Base-by-base conservation (phyloP, 768 basidiomycete species). In the Suillus occidentalis region DNA sequence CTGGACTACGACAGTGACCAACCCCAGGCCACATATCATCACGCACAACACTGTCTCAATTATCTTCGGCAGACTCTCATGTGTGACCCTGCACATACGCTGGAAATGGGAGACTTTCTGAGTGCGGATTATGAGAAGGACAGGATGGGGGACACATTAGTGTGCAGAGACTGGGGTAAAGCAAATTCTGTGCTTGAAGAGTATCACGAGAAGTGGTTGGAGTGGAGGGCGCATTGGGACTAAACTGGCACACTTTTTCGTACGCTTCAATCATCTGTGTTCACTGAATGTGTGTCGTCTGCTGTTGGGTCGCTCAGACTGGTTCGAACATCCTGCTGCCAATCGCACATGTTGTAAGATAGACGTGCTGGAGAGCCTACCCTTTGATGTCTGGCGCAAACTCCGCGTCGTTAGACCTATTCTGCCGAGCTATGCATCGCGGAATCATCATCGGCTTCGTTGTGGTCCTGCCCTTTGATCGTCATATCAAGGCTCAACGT, bases 61-160 rank as follows among this genome's bases (percentile, higher is more conserved):
- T 81, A 81, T 65, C 67, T 81, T 9, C 69, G 79, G 3, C 79
- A 80, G 55, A 72, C 72, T 2, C 61, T 78, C 22, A 65, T 81
- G 31, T 81, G 80, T 62, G 71, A 50, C 22, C 22, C 49, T 50
- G 49, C 49, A 16, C 49, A 50, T 16, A 50, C 49, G 4, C 61
- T 80, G 10, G 80, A 81, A 61, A 56, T 62, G 10, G 77, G 76
- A 1, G 76, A 79, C 60, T 79, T 78, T 60, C 67, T 73, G 71
- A 60, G 61, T 59, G 66, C 65, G 18, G 68, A 75, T 45, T 75
- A 70, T 47, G 70, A 73, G 31, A 53, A 66, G 4, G 69, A 78
- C 57, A 64, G 64, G 57, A n/a, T 63, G 6, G 69, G 68, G 9
- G 69, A 64, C n/a, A 68, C 66, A 12, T 53, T 63, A 3, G 64